phyloP scores from a whole-genome alignment of 2,329 filamentous ascomycete species.

The Triangularia verruculosa region DNA sequence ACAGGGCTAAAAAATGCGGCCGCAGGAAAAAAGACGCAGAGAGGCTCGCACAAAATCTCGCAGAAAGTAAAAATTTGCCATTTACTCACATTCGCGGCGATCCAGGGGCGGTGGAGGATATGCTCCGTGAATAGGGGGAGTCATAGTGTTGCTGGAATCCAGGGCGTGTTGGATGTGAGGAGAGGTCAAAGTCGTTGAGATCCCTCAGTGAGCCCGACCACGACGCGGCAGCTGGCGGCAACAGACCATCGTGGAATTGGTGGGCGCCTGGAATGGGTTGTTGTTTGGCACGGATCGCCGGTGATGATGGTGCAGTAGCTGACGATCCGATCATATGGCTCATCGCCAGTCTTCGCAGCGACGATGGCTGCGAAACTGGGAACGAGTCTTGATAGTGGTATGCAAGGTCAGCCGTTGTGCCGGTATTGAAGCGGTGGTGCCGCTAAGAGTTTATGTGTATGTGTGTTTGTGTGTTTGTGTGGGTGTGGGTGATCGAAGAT shows the following conservation, averaged over 20 bases:
- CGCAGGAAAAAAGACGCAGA: constrained; percentile 18
- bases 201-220: constrained; percentile 36
- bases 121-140: constrained; percentile 55
- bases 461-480: not conserved
- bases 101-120: constrained; percentile 56
- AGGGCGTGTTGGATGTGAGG: constrained; percentile 29
- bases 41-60: constrained; percentile 10
- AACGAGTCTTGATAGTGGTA: constrained; percentile 18
- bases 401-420: constrained; percentile 25
- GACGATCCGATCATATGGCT: constrained; percentile 34
- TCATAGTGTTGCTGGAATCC: constrained; percentile 40
- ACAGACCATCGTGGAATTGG: constrained; percentile 6
- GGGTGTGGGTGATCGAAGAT: not conserved
- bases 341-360: constrained; percentile 32
- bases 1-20: not conserved
- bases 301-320: constrained; percentile 28
- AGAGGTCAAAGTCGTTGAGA: constrained; percentile 41
- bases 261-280: constrained; percentile 10
- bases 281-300: constrained; percentile 23
- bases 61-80: constrained; percentile 3
- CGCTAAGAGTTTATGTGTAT: not conserved
- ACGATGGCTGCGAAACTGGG: constrained; percentile 22
- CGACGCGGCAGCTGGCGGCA: constrained; percentile 27
- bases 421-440: constrained; percentile 2
- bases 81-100: constrained; percentile 57